A percentile compares a stretch with the other conserved stretches of the same genome.
phyloP scores from a whole-genome alignment of 1,284 basidiomycete species.

The Apiotrichum laibachii region DNA sequence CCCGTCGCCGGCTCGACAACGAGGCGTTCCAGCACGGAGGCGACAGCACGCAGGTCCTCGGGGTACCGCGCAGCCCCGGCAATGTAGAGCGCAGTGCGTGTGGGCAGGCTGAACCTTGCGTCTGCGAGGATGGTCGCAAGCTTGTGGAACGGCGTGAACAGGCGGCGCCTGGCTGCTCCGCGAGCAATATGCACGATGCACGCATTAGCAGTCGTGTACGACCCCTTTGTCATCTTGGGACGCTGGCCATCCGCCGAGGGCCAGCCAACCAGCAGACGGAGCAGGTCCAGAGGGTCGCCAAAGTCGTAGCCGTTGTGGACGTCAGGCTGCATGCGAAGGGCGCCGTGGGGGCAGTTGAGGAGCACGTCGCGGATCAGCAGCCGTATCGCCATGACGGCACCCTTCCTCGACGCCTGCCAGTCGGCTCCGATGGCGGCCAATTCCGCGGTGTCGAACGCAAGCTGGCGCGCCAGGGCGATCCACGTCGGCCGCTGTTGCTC shows the following conservation, averaged over 20 bases:
- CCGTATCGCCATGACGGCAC: not conserved
- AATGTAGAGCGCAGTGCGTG: slow-evolving; percentile 1
- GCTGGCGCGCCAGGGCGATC: not conserved
- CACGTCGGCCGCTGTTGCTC: not conserved
- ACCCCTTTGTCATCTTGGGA: not conserved
- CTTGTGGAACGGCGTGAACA: not conserved
- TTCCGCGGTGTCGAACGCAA: not conserved
- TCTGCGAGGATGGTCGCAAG: not conserved
- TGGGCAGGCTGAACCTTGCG: not conserved
- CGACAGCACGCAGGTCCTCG: slow-evolving; percentile 8
- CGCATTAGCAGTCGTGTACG: not conserved
- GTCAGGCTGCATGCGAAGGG: not conserved
- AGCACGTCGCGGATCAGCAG: slow-evolving; percentile 4
- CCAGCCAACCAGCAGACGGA: not conserved
- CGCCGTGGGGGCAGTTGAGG: not conserved
- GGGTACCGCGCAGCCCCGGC: slow-evolving; percentile 8
- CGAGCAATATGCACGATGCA: slow-evolving; percentile 4
- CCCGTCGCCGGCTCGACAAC: not conserved
- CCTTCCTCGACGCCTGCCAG: not conserved
- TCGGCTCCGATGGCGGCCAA: not conserved
- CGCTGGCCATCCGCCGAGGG: not conserved
- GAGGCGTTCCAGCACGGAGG: slow-evolving; percentile 3
- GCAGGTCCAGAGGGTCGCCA: slow-evolving; percentile 1
- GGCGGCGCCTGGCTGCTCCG: not conserved
- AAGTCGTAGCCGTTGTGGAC: not conserved